Conservation (phyloP, 2,329 filamentous ascomycete genomes). For the Westerdykella aurantiaca region DNA sequence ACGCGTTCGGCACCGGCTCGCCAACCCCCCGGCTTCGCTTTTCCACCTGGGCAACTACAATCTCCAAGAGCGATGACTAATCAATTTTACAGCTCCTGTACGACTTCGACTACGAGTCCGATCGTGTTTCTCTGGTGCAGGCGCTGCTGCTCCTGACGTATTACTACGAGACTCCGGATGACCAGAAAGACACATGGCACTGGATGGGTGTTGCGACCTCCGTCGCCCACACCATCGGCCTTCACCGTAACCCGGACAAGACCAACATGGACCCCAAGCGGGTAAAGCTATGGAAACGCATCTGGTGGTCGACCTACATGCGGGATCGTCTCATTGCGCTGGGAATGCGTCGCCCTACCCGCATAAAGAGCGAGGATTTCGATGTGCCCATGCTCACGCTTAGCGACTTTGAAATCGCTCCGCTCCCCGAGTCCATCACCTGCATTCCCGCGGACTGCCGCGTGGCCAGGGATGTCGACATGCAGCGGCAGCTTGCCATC, state of each 20-base stretch:
- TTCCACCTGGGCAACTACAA: conserved; percentile 4
- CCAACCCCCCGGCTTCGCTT: background rate
- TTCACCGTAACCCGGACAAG: conserved; percentile 78
- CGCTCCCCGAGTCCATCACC: conserved; percentile 61
- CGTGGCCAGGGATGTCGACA: conserved; percentile 61
- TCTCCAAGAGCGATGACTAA: conserved; percentile 9
- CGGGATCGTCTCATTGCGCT: conserved; percentile 86
- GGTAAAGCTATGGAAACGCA: conserved; percentile 84
- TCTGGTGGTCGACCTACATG: conserved; percentile 98
- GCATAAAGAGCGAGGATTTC: conserved; percentile 89
- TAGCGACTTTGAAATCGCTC: conserved; percentile 74
- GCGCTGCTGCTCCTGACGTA: conserved; percentile 88
- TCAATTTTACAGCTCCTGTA: conserved; percentile 61
- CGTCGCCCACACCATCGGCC: conserved; percentile 83
- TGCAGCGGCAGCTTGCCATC: conserved; percentile 72
- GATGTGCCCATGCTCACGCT: conserved; percentile 86
- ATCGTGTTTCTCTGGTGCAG: conserved; percentile 83
- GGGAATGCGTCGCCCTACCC: conserved; percentile 86
- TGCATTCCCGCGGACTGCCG: conserved; percentile 66
- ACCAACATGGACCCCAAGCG: conserved; percentile 68
- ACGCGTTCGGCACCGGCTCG: background rate
- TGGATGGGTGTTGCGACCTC: conserved; percentile 98
- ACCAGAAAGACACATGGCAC: conserved; percentile 97
- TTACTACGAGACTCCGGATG: conserved; percentile 95
- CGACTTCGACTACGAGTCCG: conserved; percentile 90